A percentile compares a stretch with the other conserved stretches of the same genome.
phyloP scores from a whole-genome alignment of 805 yeast species.

The Sungouiozyma ichnusensis region DNA sequence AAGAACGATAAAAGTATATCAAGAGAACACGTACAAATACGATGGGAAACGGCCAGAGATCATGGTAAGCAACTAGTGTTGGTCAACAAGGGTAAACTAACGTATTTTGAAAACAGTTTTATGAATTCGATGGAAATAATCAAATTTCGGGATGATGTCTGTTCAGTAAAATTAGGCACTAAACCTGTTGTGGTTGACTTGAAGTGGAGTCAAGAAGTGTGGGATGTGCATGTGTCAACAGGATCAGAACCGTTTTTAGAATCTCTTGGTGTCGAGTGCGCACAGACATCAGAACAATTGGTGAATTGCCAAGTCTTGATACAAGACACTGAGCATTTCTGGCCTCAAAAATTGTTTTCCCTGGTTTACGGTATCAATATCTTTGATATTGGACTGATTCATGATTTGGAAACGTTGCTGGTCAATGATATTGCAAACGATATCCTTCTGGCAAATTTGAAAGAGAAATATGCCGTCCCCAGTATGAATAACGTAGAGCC shows the following conservation, averaged over 20 bases:
- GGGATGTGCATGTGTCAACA: constrained; percentile 9
- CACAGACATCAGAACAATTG: not conserved
- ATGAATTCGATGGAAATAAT: constrained; percentile 4
- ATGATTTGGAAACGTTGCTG: not conserved
- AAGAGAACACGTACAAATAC: constrained; percentile 19
- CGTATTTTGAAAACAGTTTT: constrained; percentile 13
- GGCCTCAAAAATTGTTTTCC: not conserved
- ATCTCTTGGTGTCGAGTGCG: not conserved
- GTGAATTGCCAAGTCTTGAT: not conserved
- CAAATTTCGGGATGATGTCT: not conserved
- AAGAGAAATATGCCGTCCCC: not conserved
- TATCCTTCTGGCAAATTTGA: not conserved
- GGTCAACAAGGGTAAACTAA: constrained; percentile 22
- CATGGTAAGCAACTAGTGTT: constrained; percentile 1
- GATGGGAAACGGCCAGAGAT: constrained; percentile 9
- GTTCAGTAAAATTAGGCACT: constrained; percentile 15
- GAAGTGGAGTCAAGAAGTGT: constrained; percentile 8
- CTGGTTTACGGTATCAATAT: not conserved
- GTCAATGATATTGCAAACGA: not conserved
- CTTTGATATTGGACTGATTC: not conserved
- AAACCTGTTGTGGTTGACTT: constrained; percentile 12
- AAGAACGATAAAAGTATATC: constrained; percentile 28
- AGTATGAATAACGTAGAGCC: not conserved
- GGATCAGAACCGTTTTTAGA: not conserved
- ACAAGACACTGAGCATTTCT: not conserved